A percentile compares a stretch with the other conserved stretches of the same genome.
Evolutionary conservation across 2,329 filamentous ascomycete species (phyloP).

Genomic region (Nigrospora sphaerica): DNA sequence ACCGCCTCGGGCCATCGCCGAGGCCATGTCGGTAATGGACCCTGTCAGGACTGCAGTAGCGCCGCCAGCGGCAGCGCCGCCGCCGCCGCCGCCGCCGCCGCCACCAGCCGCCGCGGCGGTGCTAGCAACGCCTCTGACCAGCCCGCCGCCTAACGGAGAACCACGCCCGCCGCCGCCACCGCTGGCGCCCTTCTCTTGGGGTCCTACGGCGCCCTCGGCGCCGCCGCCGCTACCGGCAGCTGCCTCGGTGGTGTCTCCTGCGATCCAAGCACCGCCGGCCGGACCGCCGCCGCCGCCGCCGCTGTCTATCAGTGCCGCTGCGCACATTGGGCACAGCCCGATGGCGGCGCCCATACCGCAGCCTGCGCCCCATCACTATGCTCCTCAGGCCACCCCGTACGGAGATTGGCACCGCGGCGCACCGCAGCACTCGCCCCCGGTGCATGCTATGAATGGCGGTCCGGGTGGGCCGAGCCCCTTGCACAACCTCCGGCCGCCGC

Average conservation of each 20-base stretch:
- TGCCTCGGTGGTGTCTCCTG: conserved; percentile 11
- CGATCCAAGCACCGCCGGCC: conserved; percentile 16
- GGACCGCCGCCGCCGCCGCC: conserved; percentile 16
- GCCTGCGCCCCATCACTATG: conserved; percentile 29
- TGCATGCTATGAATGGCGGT: conserved; percentile 44
- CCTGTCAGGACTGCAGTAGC: no score
- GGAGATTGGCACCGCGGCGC: conserved; percentile 44
- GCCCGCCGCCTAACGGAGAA: no score
- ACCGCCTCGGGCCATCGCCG: conserved; percentile 17
- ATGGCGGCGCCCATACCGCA: conserved; percentile 27
- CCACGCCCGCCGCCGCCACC: no score
- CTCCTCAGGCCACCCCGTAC: conserved; percentile 28
- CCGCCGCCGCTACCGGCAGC: conserved; percentile 7
- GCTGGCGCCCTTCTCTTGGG: not conserved
- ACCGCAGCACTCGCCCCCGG: conserved; percentile 39
- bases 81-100: no score
- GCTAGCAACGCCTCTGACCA: no score
- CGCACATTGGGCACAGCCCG: conserved; percentile 13
- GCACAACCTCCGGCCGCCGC: conserved; percentile 41
- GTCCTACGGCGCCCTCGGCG: conserved; percentile 15
- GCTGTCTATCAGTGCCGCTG: conserved; percentile 1
- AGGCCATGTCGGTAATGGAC: conserved; percentile 2
- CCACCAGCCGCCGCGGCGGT: no score
- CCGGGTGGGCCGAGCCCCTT: conserved; percentile 19
- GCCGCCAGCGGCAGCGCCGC: no score